phyloP scores from a whole-genome alignment of 768 basidiomycete genomes.

The Boletus reticulatus region DNA sequence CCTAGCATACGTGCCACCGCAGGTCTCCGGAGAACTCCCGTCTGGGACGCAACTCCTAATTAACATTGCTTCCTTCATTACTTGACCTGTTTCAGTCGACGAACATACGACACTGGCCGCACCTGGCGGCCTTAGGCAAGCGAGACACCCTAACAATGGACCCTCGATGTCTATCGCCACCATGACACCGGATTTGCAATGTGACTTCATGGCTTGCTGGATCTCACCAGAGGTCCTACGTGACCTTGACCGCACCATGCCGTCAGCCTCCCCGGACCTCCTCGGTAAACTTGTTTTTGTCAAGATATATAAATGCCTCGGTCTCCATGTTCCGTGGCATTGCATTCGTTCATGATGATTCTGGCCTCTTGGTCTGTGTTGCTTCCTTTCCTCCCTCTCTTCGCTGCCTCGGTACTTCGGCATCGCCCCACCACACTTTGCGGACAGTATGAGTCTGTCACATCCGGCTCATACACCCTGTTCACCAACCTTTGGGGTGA shows the following conservation, averaged over 20 bases:
- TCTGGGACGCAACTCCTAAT: too few species aligned
- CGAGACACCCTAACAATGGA: neutral
- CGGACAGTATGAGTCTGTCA: slow-evolving; percentile 36
- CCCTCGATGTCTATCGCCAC: neutral
- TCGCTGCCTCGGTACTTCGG: neutral
- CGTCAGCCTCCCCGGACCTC: neutral
- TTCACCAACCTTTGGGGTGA: slow-evolving; percentile 48
- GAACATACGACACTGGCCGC: neutral
- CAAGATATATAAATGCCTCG: slow-evolving; percentile 5
- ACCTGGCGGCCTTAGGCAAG: neutral
- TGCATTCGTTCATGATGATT: neutral
- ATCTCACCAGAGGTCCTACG: neutral
- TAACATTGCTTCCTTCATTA: too few species aligned
- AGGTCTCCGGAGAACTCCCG: too few species aligned
- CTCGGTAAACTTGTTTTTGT: neutral
- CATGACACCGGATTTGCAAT: neutral
- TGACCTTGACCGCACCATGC: neutral
- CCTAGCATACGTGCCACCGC: too few species aligned
- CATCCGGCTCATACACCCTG: slow-evolving; percentile 22
- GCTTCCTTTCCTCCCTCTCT: neutral
- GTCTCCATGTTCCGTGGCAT: neutral
- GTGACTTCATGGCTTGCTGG: too few species aligned
- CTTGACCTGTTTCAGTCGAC: too few species aligned
- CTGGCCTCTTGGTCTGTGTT: neutral
- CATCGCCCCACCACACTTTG: neutral